Evolutionary conservation across 2,329 filamentous ascomycete genomes (phyloP).

Genomic region (Claviceps pusilla): DNA sequence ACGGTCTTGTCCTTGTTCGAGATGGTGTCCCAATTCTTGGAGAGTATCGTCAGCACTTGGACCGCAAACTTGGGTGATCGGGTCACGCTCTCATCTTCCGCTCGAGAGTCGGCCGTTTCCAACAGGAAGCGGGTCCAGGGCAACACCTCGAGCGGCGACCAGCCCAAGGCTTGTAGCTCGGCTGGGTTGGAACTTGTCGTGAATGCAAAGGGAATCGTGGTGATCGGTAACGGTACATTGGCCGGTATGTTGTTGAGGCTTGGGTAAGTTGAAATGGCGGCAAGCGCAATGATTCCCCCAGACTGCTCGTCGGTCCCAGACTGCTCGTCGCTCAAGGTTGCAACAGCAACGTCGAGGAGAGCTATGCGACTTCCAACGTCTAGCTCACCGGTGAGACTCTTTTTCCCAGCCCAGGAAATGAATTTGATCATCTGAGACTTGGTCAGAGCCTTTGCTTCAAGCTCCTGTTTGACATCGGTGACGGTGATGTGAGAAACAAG

Average conservation of each 20-base stretch:
- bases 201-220: constrained; percentile 72
- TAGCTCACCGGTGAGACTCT: constrained; percentile 56
- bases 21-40: constrained; percentile 81
- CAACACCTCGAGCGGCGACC: constrained; percentile 70
- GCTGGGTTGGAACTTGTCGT: constrained; percentile 52
- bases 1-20: constrained; percentile 49
- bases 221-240: constrained; percentile 64
- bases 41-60: constrained; percentile 63
- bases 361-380: constrained; percentile 51
- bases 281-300: constrained; percentile 62
- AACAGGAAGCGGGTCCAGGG: constrained; percentile 75
- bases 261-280: constrained; percentile 59
- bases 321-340: constrained; percentile 46
- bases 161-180: constrained; percentile 69
- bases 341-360: constrained; percentile 68
- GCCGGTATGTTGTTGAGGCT: constrained; percentile 65
- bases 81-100: constrained; percentile 54
- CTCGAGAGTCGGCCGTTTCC: constrained; percentile 44
- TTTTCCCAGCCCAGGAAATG: constrained; percentile 66
- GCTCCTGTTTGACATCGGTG: constrained; percentile 67
- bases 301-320: constrained; percentile 47
- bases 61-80: constrained; percentile 58
- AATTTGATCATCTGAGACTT: constrained; percentile 69
- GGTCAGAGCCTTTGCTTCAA: constrained; percentile 68
- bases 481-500: constrained; percentile 79